phyloP scores from a whole-genome alignment of 352 stramenopile genomes.

The Phytopythium helicoides region DNA sequence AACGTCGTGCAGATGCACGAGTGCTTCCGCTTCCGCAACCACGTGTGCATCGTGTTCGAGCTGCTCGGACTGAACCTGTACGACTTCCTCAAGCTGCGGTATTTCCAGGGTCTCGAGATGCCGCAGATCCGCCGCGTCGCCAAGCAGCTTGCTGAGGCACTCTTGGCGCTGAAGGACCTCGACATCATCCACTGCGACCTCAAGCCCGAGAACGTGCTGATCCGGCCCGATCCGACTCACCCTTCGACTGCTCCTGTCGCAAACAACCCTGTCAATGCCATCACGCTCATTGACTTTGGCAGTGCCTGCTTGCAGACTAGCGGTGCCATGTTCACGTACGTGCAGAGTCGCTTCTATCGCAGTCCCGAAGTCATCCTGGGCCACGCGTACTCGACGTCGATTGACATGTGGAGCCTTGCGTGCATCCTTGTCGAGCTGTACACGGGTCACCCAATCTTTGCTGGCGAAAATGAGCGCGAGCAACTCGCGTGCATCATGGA shows the following conservation, averaged over 20 bases:
- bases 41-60: constrained; percentile 98
- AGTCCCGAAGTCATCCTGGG: constrained; percentile 97
- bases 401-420: constrained; percentile 91
- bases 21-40: constrained; percentile 92
- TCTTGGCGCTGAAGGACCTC: constrained; percentile 74
- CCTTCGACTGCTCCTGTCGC: constrained; percentile 7
- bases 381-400: constrained; percentile 65
- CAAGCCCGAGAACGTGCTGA: constrained; percentile 97
- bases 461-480: constrained; percentile 78
- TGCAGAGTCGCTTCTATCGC: constrained; percentile 97
- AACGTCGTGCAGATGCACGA: constrained; percentile 91
- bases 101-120: constrained; percentile 94
- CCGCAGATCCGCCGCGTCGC: constrained; percentile 85
- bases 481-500: constrained; percentile 90
- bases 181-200: constrained; percentile 97
- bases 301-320: constrained; percentile 90
- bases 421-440: constrained; percentile 85
- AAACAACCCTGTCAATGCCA: constrained; percentile 39
- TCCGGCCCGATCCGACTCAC: constrained; percentile 9
- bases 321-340: constrained; percentile 95
- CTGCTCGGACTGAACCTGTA: constrained; percentile 96
- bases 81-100: constrained; percentile 94
- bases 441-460: constrained; percentile 83
- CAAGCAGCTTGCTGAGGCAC: constrained; percentile 81
- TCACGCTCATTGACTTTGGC: constrained; percentile 97